Percentiles rank a stretch among this genome's conserved stretches.
phyloP scores from a whole-genome alignment of 345 rosid species.

The Brassica nigra region DNA sequence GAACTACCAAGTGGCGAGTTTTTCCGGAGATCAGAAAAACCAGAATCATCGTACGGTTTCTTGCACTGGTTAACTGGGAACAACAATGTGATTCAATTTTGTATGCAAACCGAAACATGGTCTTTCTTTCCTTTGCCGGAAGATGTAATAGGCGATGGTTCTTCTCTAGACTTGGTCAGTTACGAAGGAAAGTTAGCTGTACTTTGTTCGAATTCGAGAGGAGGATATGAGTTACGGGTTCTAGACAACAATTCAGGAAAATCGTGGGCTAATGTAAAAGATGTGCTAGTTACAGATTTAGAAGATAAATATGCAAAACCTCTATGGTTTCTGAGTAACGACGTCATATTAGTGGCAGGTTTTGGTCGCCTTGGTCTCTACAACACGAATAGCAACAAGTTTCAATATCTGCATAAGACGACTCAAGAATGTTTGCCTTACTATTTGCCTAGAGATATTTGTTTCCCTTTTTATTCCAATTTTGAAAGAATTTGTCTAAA shows the following conservation, averaged over 20 bases:
- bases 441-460: not conserved
- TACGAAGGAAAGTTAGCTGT: slow-evolving; percentile 29
- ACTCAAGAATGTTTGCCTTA: not conserved
- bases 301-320: not conserved
- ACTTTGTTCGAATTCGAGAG: not conserved
- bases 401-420: not conserved
- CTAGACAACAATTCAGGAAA: not conserved
- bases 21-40: not conserved
- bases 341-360: not conserved
- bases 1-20: not conserved
- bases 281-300: not conserved
- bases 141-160: no score
- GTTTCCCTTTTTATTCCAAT: slow-evolving; percentile 22
- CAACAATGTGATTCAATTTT: slow-evolving; percentile 26
- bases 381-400: slow-evolving; percentile 5
- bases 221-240: not conserved
- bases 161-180: not conserved
- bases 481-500: slow-evolving; percentile 8
- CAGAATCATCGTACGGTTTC: slow-evolving; percentile 9
- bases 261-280: not conserved
- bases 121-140: slow-evolving; percentile 2
- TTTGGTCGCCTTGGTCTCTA: slow-evolving; percentile 2
- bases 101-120: slow-evolving; percentile 35
- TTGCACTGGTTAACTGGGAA: slow-evolving; percentile 19
- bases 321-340: slow-evolving; percentile 12